Evolutionary conservation across 768 basidiomycete genomes (phyloP).

Genomic region (Austroboletus eburneus): DNA sequence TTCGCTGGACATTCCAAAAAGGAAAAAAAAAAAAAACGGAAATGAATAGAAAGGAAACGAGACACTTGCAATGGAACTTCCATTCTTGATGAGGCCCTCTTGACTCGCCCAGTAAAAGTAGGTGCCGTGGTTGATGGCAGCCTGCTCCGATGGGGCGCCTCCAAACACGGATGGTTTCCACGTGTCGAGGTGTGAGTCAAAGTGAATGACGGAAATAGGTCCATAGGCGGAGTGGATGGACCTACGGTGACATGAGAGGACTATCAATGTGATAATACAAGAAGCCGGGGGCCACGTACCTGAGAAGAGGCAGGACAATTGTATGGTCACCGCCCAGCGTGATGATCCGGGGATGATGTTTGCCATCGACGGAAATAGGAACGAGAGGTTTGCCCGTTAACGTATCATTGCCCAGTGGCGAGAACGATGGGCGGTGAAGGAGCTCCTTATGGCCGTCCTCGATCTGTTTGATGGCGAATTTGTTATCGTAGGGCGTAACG

Average conservation of each 20-base stretch:
- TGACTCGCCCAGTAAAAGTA: conserved; percentile 89
- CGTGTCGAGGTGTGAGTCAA: conserved; percentile 81
- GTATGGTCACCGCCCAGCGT: conserved; percentile 90
- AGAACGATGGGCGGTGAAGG: conserved; percentile 59
- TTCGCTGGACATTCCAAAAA: conserved; percentile 18
- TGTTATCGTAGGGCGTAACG: conserved; percentile 76
- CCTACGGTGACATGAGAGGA: conserved; percentile 29
- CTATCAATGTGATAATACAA: too few relatives aligned
- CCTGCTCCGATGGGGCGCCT: conserved; percentile 65
- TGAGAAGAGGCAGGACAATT: conserved; percentile 59
- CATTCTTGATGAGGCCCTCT: conserved; percentile 76
- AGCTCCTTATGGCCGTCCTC: conserved; percentile 68
- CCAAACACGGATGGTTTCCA: conserved; percentile 77
- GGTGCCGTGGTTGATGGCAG: conserved; percentile 81
- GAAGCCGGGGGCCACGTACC: conserved; percentile 5
- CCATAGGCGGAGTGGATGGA: conserved; percentile 78
- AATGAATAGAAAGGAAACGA: conserved; percentile 22
- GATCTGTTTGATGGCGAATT: conserved; percentile 68
- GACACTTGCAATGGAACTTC: conserved; percentile 79
- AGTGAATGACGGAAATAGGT: conserved; percentile 78
- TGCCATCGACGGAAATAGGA: conserved; percentile 65
- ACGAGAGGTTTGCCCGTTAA: conserved; percentile 52
- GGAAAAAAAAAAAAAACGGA: conserved; percentile 4
- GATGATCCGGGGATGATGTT: conserved; percentile 72
- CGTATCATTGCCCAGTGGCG: conserved; percentile 59